A percentile compares a stretch with the other conserved stretches of the same genome.
phyloP scores from a whole-genome alignment of 2,329 filamentous ascomycete genomes.

The Neoascochyta sp. region DNA sequence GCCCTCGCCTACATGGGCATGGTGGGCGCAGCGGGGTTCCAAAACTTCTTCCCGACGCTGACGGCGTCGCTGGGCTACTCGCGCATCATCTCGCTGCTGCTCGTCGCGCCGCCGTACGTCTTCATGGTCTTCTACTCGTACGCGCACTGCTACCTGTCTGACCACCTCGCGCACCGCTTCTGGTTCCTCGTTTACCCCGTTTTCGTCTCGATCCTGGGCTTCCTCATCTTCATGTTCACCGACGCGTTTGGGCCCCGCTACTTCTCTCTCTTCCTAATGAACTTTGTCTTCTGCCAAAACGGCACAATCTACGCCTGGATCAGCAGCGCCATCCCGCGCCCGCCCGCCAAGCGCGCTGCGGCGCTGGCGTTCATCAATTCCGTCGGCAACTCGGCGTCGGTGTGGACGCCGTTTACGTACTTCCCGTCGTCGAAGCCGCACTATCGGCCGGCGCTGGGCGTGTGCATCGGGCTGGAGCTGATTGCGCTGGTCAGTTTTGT shows the following conservation, averaged over 20 bases:
- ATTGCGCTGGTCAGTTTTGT: constrained; percentile 16
- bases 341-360: constrained; percentile 54
- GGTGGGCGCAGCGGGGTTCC: constrained; percentile 50
- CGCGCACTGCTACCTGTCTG: constrained; percentile 42
- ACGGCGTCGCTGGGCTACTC: constrained; percentile 53
- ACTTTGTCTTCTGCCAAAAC: constrained; percentile 55
- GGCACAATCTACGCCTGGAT: constrained; percentile 57
- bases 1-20: constrained; percentile 49
- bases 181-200: constrained; percentile 45
- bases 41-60: constrained; percentile 56
- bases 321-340: constrained; percentile 49
- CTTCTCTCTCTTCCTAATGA: constrained; percentile 55
- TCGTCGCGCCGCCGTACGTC: constrained; percentile 58
- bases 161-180: constrained; percentile 44
- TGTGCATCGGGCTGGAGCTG: constrained; percentile 18
- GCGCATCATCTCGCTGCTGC: constrained; percentile 53
- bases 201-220: constrained; percentile 50
- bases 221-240: constrained; percentile 54
- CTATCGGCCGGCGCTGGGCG: constrained; percentile 18
- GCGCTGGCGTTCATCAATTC: constrained; percentile 56
- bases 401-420: constrained; percentile 47
- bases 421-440: constrained; percentile 13
- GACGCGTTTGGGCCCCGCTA: constrained; percentile 52
- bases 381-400: constrained; percentile 51
- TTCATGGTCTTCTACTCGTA: constrained; percentile 53